Evolutionary conservation across 352 stramenopile genomes (phyloP).

Genomic region (Globisporangium orthogonon): DNA sequence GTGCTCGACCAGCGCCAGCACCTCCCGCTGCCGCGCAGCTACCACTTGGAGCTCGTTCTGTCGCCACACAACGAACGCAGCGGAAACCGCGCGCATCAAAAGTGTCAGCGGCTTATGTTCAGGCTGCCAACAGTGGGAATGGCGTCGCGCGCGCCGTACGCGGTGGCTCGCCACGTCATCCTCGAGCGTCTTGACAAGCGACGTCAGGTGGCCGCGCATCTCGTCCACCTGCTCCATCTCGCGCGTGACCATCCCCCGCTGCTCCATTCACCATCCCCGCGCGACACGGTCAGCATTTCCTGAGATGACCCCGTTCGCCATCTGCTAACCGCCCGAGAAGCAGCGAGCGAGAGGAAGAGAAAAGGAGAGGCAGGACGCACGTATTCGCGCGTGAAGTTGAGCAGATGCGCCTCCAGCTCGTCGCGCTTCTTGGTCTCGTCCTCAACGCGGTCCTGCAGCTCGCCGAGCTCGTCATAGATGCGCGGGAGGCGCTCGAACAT

Average conservation of each 20-base stretch:
- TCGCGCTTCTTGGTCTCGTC: slow-evolving; percentile 66
- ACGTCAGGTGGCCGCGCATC: slow-evolving; percentile 43
- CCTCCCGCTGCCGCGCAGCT: slow-evolving; percentile 27
- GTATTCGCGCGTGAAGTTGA: slow-evolving; percentile 59
- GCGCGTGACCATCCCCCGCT: slow-evolving; percentile 41
- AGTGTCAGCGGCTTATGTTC: no score
- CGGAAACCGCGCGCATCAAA: not conserved
- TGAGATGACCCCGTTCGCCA: not conserved
- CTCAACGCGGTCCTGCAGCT: slow-evolving; percentile 62
- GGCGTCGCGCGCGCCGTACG: slow-evolving; percentile 13
- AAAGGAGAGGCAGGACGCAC: slow-evolving; percentile 14
- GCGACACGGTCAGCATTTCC: not conserved
- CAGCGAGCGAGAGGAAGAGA: no score
- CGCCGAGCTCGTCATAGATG: slow-evolving; percentile 59
- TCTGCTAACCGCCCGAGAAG: not conserved
- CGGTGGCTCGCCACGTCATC: slow-evolving; percentile 54
- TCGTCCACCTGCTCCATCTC: slow-evolving; percentile 49
- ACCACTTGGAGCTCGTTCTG: slow-evolving; percentile 53
- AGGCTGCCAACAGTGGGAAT: not conserved
- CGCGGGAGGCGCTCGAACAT: slow-evolving; percentile 60
- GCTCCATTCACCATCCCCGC: not conserved
- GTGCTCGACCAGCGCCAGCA: slow-evolving; percentile 24
- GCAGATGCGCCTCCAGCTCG: slow-evolving; percentile 55
- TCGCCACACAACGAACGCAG: not conserved
- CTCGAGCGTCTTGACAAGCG: slow-evolving; percentile 52